Percentiles rank a stretch among this genome's conserved stretches.
These are phyloP conservation scores for Sinapis alba DNA, from an alignment of 441 rosid genomes.

Conservation along the genomic window DNA sequence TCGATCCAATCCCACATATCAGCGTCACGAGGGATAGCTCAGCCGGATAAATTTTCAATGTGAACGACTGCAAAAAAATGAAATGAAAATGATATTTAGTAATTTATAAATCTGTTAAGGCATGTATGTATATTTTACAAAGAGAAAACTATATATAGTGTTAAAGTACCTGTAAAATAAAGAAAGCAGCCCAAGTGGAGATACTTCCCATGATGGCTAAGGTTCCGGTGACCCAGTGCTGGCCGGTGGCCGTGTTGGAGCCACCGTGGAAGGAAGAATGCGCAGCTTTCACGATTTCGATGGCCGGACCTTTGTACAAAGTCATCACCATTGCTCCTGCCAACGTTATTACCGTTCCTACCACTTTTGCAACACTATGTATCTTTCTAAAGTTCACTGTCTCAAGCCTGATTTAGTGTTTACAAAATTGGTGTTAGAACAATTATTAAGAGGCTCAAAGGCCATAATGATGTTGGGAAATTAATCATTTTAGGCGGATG, in stretches of 20 bases:
- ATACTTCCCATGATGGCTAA: constrained; percentile 40
- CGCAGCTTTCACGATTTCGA: constrained; percentile 42
- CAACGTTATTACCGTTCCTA: constrained; percentile 74
- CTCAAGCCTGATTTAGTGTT: constrained; percentile 59
- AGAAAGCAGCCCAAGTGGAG: constrained; percentile 38
- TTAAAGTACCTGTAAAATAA: constrained; percentile 33
- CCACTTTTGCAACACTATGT: constrained; percentile 70
- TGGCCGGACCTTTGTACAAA: constrained; percentile 65
- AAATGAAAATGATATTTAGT: background rate
- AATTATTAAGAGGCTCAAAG: background rate
- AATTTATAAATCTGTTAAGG: background rate
- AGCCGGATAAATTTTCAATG: constrained; percentile 38
- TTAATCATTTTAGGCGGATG: background rate
- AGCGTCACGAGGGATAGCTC: constrained; percentile 38
- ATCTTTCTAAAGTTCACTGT: constrained; percentile 59
- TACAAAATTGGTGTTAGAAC: background rate
- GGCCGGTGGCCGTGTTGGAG: constrained; percentile 22
- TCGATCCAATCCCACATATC: constrained; percentile 37
- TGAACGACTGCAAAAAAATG: constrained; percentile 33
- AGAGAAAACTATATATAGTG: too few species aligned
- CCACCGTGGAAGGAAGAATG: constrained; percentile 28
- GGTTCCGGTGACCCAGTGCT: constrained; percentile 38
- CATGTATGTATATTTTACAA: background rate
- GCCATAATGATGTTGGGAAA: background rate
- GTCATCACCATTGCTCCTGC: constrained; percentile 91